These are phyloP conservation scores for Russula sp. DNA, from an alignment of 768 basidiomycete species.

Conservation along the genomic window DNA sequence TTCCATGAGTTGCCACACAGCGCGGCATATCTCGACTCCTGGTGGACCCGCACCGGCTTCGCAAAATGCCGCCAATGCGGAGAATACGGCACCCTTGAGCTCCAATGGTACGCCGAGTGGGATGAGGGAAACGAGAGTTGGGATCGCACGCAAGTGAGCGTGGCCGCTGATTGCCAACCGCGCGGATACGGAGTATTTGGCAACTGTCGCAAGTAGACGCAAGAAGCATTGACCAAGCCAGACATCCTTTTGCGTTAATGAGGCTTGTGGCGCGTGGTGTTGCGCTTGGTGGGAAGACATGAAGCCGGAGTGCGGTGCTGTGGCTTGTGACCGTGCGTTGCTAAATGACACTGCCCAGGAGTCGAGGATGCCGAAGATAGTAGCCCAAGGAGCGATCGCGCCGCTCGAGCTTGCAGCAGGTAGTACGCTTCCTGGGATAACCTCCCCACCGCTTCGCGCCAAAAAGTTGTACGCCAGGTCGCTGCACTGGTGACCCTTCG, in stretches of 20 bases:
- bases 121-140: conserved; percentile 70
- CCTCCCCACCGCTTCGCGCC: conserved; percentile 66
- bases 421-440: conserved; percentile 53
- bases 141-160: conserved; percentile 74
- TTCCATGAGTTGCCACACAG: conserved; percentile 83
- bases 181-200: conserved; percentile 67
- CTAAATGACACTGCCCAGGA: conserved; percentile 60
- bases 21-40: conserved; percentile 75
- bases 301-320: conserved; percentile 19
- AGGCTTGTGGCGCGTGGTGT: conserved; percentile 37
- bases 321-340: conserved; percentile 39
- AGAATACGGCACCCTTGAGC: conserved; percentile 80
- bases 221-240: conserved; percentile 77
- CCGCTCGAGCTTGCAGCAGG: conserved; percentile 39
- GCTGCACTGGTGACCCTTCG: conserved; percentile 80
- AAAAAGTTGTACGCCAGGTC: conserved; percentile 88
- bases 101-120: conserved; percentile 83
- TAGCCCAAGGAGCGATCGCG: conserved; percentile 68
- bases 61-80: conserved; percentile 77
- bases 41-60: conserved; percentile 66
- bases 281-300: conserved; percentile 35
- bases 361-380: conserved; percentile 69
- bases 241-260: conserved; percentile 65
- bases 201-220: conserved; percentile 69
- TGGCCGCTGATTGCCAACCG: conserved; percentile 73